These are phyloP conservation scores for Alternaria burnsii DNA, from an alignment of 2,329 filamentous ascomycete genomes.

Conservation along the genomic window DNA sequence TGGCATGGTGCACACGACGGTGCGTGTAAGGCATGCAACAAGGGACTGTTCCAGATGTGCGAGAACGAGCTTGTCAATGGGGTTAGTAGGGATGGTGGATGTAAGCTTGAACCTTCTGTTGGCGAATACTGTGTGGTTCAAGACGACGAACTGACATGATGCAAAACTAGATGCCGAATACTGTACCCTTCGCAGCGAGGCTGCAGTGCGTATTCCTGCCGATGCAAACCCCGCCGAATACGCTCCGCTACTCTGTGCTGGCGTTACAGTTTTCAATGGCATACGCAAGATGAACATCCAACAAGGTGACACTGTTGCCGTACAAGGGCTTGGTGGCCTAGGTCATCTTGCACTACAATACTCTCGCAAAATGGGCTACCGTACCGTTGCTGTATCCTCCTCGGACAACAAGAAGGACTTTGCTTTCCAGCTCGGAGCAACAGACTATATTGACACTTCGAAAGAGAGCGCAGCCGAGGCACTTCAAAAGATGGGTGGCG, in stretches of 20 bases:
- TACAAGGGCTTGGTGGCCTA: slow-evolving; percentile 63
- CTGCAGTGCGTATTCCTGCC: slow-evolving; percentile 62
- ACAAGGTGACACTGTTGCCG: slow-evolving; percentile 58
- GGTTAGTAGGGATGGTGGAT: slow-evolving; percentile 72
- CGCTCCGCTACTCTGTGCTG: slow-evolving; percentile 57
- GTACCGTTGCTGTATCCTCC: slow-evolving; percentile 61
- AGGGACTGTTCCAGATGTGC: slow-evolving; percentile 74
- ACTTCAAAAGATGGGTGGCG: slow-evolving; percentile 68
- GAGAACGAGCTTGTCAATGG: slow-evolving; percentile 70
- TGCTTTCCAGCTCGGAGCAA: slow-evolving; percentile 64
- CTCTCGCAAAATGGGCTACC: slow-evolving; percentile 61
- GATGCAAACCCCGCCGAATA: slow-evolving; percentile 57
- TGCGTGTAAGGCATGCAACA: slow-evolving; percentile 69
- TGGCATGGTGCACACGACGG: slow-evolving; percentile 75
- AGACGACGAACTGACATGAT: slow-evolving; percentile 1
- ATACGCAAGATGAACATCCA: slow-evolving; percentile 59
- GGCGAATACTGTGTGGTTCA: not conserved
- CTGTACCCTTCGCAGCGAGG: slow-evolving; percentile 67
- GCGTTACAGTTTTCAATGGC: slow-evolving; percentile 63
- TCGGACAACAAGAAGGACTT: slow-evolving; percentile 62
- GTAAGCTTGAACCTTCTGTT: slow-evolving; percentile 40
- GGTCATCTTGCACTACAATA: slow-evolving; percentile 65
- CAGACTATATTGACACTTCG: slow-evolving; percentile 65
- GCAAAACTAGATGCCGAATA: slow-evolving; percentile 63
- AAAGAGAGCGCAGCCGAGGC: slow-evolving; percentile 59